These are phyloP conservation scores for Fraxinus paxiana DNA, from an alignment of 305 asterid genomes.

Conservation along the genomic window DNA sequence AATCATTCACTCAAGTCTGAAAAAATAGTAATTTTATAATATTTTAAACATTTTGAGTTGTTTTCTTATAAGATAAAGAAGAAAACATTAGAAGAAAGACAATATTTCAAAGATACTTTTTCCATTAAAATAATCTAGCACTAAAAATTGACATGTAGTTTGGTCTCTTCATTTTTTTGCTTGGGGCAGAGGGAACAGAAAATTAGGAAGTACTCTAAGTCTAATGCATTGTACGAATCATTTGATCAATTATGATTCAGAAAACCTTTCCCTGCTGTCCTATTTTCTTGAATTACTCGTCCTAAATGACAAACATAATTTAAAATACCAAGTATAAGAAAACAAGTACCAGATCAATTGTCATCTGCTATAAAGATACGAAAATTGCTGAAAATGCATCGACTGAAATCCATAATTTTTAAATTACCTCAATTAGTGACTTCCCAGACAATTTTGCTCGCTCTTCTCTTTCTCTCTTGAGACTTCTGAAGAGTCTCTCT, in stretches of 20 bases:
- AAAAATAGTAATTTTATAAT: background rate
- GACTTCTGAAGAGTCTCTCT: constrained; percentile 51
- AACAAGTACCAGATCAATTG: background rate
- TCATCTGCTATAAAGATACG: background rate
- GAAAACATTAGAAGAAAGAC: background rate
- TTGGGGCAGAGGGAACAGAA: background rate
- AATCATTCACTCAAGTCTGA: background rate
- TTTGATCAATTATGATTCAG: background rate
- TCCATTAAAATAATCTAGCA: background rate
- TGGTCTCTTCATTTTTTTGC: background rate
- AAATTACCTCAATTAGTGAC: constrained; percentile 51
- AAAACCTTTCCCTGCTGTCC: background rate
- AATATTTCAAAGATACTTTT: background rate
- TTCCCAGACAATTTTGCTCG: constrained; percentile 49
- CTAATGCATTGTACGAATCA: background rate
- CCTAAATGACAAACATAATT: background rate
- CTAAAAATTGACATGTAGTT: background rate
- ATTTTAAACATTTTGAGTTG: background rate
- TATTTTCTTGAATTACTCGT: background rate
- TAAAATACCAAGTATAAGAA: background rate
- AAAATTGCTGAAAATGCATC: constrained; percentile 14
- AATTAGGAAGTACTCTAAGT: background rate
- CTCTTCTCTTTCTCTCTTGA: constrained; percentile 55
- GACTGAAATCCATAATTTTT: background rate
- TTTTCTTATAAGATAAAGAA: background rate